phyloP scores from a whole-genome alignment of 441 rosid species.

The Rhodomyrtus psidioides region DNA sequence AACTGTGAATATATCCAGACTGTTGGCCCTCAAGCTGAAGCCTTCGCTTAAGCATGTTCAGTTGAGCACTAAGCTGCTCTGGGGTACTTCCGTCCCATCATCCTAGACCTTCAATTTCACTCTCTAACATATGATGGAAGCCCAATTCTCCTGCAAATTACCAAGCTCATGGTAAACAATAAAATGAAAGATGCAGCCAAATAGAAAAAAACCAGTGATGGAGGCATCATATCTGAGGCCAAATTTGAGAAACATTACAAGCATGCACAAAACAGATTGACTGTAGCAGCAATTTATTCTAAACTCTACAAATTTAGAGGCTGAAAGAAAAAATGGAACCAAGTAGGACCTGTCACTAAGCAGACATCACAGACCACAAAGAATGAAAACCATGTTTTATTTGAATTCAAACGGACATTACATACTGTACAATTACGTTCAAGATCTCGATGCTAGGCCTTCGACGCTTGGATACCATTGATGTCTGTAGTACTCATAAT shows the following conservation, averaged over 20 bases:
- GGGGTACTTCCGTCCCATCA: conserved; percentile 73
- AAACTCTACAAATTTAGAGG: not conserved
- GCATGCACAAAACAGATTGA: not conserved
- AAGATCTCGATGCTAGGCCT: conserved; percentile 48
- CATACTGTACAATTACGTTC: conserved; percentile 53
- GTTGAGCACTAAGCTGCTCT: conserved; percentile 79
- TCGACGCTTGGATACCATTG: conserved; percentile 57
- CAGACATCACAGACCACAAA: not conserved
- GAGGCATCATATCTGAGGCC: not conserved
- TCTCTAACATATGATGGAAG: conserved; percentile 94
- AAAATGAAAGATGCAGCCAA: not conserved
- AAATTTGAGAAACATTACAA: no score
- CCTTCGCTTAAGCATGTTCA: conserved; percentile 57
- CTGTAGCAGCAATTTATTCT: not conserved
- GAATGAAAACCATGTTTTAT: not conserved
- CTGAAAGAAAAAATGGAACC: not conserved
- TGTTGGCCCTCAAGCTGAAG: conserved; percentile 68
- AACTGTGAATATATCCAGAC: conserved; percentile 27
- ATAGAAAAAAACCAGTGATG: not conserved
- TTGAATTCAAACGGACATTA: not conserved
- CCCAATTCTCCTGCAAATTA: conserved; percentile 64
- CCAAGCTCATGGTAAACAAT: not conserved
- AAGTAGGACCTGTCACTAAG: not conserved
- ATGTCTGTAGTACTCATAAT: conserved; percentile 75
- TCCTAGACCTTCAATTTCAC: conserved; percentile 75